Evolutionary conservation across 2,329 filamentous ascomycete species (phyloP), one percentile per base, ranked within the genome.

Genomic region (Coniella lustricola): DNA sequence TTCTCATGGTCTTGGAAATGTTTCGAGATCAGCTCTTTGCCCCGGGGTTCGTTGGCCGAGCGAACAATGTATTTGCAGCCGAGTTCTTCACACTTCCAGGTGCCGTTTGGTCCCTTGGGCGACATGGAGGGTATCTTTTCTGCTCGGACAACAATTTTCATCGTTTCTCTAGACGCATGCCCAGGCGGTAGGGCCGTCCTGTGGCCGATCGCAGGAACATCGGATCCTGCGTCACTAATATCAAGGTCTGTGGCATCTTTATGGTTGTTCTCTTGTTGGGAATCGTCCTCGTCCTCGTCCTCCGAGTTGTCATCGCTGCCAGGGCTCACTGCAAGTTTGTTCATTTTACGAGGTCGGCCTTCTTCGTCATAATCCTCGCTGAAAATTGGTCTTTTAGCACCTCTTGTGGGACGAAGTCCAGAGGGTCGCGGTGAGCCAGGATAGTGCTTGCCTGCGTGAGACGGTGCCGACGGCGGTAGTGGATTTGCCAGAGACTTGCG

Each of bases 21-120:
- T 41, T 75, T 68, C 16, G 69, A 70, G 39, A 88, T 83, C 9
- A 77, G 65, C 4, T 70, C 65, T 50, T 78, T 74, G 20, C 77
- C 77, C 0, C 73, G 69, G 3, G 73, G 64, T 36, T 76, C 71
- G 38, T 79, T 75, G n/a, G 79, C 79, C 2, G 73, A 74, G 52
- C 82, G 81, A 10, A 87, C 79, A 35, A 82, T 72, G 56, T 81
- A 81, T 33, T 67, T 67, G 58, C 85, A 89, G 20, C 75, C 81
- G 10, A 80, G 76, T 52, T 84, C 73, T 4, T 75, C 74, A 57
- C 85, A 89, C 1, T 68, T 69, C 84, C 84, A 89, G 0, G 79
- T 80, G 46, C 82, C 76, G 50, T 80, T 72, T 0, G 79, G 76
- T 0, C 78, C 81, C 31, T 72, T 68, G 0, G 78, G 71, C 3